Conservation (phyloP, 108 stramenopile genomes). For the Fistulifera pelliculosa region DNA sequence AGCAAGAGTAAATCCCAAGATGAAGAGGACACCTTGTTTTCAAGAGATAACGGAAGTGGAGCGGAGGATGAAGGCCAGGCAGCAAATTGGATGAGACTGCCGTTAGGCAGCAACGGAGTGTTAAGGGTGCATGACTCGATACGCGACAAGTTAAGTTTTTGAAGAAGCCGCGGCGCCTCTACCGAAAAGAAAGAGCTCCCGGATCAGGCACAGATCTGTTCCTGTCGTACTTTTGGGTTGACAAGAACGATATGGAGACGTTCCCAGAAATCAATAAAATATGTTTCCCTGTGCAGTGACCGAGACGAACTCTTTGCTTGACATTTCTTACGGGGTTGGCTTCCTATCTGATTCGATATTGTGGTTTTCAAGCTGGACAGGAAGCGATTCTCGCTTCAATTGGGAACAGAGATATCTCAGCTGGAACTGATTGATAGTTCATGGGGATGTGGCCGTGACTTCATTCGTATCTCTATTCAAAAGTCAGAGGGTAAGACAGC, state of each 20-base stretch:
- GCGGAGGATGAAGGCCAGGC: no score
- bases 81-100: no score
- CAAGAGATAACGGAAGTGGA: no score
- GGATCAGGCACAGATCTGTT: conserved; percentile 1
- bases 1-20: not conserved
- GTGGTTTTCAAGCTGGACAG: conserved; percentile 40
- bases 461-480: not conserved
- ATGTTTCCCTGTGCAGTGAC: conserved; percentile 7
- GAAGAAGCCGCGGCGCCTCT: not conserved
- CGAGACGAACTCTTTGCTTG: not conserved
- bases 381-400: conserved; percentile 4
- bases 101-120: no score
- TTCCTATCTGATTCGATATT: conserved; percentile 27
- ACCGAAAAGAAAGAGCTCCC: not conserved
- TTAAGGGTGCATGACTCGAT: no score
- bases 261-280: not conserved
- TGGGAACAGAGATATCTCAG: no score
- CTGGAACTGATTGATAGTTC: not conserved
- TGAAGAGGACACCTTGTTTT: no score
- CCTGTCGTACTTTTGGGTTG: conserved; percentile 9
- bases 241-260: not conserved
- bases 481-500: no score
- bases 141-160: not conserved
- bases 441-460: not conserved
- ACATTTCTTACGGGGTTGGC: conserved; percentile 19